Base-by-base conservation (phyloP, 2,329 filamentous ascomycete species). In the Chalaropsis ovoidea region DNA sequence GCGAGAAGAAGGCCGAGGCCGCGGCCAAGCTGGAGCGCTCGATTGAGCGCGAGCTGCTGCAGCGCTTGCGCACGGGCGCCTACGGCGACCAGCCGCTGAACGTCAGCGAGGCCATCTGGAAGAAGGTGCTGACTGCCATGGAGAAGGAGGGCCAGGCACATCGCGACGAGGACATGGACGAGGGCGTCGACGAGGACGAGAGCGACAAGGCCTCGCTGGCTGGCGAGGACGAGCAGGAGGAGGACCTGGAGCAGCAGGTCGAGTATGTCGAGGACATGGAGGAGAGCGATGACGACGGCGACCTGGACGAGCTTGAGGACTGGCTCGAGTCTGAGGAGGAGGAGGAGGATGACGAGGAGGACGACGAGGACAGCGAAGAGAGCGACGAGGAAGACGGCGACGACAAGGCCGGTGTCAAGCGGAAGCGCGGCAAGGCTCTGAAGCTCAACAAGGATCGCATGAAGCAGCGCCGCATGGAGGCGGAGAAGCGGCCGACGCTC, bases 21-120 rank as follows among this genome's bases (percentile, higher is more conserved):
- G 89, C 89, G 7, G 94, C 94, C 24, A 96, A 96, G 83, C 85
- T 99, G 68, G 94, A 99, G 81, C 82, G 90, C 70, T 91, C 91
- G 7, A 97, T 99, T 75, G 94, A 99, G 81, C 82, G 94, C 65
- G 93, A 97, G 77, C 81, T 99, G 70, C 88, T 99, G 71, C 90
- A 97, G 77, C 82, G 94, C 71, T 78, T 99, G 75, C 83, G 92
- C 70, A 92, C 90, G 73, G 94, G 94, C 58, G 92, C 92, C 2
- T 97, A 99, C 76, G 94, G 94, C 65, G 92, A 97, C 71, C 85
- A 90, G 74, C 94, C 94, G 52, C 80, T 99, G 70, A 99, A 99
- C 74, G 92, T 96, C 63, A 94, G 95, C 75, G 91, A 96, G 75
- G 82, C 84, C 15, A 90, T 99, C 68, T 99, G 94, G 94, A 95